phyloP scores from a whole-genome alignment of 2,329 filamentous ascomycete genomes.

The Pseudogymnoascus sp. region DNA sequence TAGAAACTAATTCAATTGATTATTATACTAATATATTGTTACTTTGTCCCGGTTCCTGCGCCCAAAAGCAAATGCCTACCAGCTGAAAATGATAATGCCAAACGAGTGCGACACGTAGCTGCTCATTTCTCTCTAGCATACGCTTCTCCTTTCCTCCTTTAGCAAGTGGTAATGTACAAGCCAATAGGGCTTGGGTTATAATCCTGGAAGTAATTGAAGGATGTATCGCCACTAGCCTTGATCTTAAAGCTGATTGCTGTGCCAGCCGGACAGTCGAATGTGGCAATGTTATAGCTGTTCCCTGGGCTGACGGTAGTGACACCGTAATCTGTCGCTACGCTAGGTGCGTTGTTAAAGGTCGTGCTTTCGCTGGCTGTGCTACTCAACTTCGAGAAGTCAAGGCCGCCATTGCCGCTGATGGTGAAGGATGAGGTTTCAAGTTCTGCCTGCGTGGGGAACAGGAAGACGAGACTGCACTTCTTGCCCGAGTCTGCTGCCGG shows the following conservation, averaged over 20 bases:
- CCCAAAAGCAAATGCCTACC: no score
- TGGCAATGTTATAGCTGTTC: slow-evolving; percentile 44
- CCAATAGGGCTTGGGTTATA: slow-evolving; percentile 43
- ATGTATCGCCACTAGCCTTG: slow-evolving; percentile 40
- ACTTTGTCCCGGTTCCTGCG: no score
- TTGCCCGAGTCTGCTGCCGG: slow-evolving; percentile 44
- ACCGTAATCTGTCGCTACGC: slow-evolving; percentile 36
- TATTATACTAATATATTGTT: no score
- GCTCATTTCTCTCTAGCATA: no score
- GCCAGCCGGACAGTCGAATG: slow-evolving; percentile 47
- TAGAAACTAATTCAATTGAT: no score
- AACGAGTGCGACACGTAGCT: no score
- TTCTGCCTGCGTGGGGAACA: slow-evolving; percentile 49
- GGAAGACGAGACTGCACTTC: slow-evolving; percentile 57
- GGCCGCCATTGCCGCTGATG: slow-evolving; percentile 44
- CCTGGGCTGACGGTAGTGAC: slow-evolving; percentile 42
- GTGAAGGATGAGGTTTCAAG: slow-evolving; percentile 51
- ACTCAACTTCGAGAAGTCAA: slow-evolving; percentile 44
- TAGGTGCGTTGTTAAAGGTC: slow-evolving; percentile 45
- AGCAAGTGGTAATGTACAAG: slow-evolving; percentile 21
- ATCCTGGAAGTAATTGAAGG: slow-evolving; percentile 56
- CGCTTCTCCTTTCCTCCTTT: no score
- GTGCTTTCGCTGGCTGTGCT: slow-evolving; percentile 40
- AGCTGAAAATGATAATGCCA: no score
- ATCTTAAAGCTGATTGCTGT: slow-evolving; percentile 45